Conservation (phyloP, 2,329 filamentous ascomycete genomes). For the Elsinoe arachidis region DNA sequence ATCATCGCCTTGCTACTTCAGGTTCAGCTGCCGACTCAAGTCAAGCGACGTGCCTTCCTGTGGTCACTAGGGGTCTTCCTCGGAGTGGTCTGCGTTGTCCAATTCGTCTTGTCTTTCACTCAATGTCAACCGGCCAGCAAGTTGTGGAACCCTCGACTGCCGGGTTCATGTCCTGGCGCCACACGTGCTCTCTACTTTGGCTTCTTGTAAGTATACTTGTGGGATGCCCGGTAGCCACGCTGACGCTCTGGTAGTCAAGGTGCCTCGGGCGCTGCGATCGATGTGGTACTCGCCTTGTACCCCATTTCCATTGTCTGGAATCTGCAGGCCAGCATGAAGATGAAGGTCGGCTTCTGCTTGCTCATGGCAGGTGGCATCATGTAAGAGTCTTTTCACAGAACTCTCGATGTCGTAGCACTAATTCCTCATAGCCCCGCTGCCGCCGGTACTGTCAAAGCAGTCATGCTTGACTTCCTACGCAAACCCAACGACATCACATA, state of each 20-base stretch:
- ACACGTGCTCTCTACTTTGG: constrained; percentile 6
- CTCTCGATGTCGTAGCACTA: background rate
- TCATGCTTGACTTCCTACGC: constrained; percentile 7
- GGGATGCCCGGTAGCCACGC: background rate
- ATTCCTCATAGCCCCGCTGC: background rate
- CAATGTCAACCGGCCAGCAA: background rate
- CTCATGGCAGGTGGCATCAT: constrained; percentile 12
- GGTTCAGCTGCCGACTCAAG: constrained; percentile 5
- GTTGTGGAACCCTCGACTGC: constrained; percentile 3
- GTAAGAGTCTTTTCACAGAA: background rate
- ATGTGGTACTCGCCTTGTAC: constrained; percentile 8
- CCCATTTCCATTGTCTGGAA: constrained; percentile 12
- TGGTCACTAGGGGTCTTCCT: constrained; percentile 15
- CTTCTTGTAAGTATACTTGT: background rate
- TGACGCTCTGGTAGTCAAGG: background rate
- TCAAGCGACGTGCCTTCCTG: constrained; percentile 15
- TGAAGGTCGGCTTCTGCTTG: constrained; percentile 11
- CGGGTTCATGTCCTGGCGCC: constrained; percentile 1
- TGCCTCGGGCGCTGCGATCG: constrained; percentile 1
- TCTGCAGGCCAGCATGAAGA: constrained; percentile 6
- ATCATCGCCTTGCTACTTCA: constrained; percentile 12
- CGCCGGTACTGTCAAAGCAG: constrained; percentile 1
- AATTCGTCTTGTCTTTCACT: constrained; percentile 11
- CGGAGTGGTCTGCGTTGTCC: constrained; percentile 13
- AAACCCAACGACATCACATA: constrained; percentile 7